These are phyloP conservation scores for Mollisiaceae sp. DNA, from an alignment of 2,329 filamentous ascomycete genomes.

Conservation along the genomic window DNA sequence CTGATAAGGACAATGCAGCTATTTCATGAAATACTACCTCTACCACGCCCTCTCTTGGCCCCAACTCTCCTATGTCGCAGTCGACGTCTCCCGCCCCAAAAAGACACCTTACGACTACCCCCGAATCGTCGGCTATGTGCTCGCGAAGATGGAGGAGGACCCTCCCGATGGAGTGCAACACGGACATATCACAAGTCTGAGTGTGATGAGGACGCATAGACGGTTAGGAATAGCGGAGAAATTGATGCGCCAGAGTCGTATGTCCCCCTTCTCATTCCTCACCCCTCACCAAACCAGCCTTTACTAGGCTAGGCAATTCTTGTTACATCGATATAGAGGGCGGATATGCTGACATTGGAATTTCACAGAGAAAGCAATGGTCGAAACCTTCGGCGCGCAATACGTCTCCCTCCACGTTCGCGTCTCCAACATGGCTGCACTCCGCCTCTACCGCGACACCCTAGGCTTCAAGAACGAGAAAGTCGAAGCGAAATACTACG, in stretches of 20 bases:
- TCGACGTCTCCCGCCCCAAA: constrained; percentile 82
- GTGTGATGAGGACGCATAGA: constrained; percentile 95
- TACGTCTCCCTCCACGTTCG: constrained; percentile 98
- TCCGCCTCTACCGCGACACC: constrained; percentile 91
- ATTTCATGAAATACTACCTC: constrained; percentile 99
- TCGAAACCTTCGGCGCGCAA: constrained; percentile 86
- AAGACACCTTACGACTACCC: constrained; percentile 86
- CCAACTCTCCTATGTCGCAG: constrained; percentile 93
- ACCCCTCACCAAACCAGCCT: background rate
- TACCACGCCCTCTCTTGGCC: constrained; percentile 99
- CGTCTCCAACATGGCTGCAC: constrained; percentile 87
- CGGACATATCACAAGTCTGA: constrained; percentile 94
- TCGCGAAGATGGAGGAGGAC: constrained; percentile 99
- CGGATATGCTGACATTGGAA: background rate
- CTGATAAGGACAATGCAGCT: constrained; percentile 49
- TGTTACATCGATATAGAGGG: background rate
- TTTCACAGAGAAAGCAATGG: constrained; percentile 84
- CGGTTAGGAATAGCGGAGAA: constrained; percentile 93
- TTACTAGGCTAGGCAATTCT: background rate
- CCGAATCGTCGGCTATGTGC: constrained; percentile 98
- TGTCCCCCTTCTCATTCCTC: constrained; percentile 45
- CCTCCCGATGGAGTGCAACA: constrained; percentile 88
- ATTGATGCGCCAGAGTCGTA: constrained; percentile 95
- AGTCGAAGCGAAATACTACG: constrained; percentile 90
- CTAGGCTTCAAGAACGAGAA: constrained; percentile 88